Conservation (phyloP, 1,284 basidiomycete species). For the Microstroma glucosiphilum region DNA sequence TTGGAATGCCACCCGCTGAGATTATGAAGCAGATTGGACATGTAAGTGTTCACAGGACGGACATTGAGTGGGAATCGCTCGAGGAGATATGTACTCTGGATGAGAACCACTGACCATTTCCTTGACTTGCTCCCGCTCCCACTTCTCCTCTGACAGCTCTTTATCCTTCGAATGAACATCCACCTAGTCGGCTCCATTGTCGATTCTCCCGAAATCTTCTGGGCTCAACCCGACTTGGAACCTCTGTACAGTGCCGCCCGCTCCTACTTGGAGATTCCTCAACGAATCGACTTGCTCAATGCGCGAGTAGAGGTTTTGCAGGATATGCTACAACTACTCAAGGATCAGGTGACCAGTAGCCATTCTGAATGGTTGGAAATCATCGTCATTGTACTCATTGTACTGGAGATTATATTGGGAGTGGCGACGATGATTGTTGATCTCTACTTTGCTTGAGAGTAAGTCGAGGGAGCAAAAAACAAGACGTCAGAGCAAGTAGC, state of each 20-base stretch:
- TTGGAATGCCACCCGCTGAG: slow-evolving; percentile 62
- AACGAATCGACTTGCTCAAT: slow-evolving; percentile 85
- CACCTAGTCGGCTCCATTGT: slow-evolving; percentile 91
- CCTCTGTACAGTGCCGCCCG: slow-evolving; percentile 83
- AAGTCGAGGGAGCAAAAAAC: not conserved
- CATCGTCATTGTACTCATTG: slow-evolving; percentile 88
- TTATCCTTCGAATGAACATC: slow-evolving; percentile 87
- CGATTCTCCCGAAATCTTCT: slow-evolving; percentile 91
- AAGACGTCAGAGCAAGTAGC: no score
- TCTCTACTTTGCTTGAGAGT: slow-evolving; percentile 31
- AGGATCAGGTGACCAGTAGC: slow-evolving; percentile 84
- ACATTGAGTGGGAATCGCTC: no score
- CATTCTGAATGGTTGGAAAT: slow-evolving; percentile 91
- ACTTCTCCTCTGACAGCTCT: slow-evolving; percentile 56
- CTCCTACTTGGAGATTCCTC: slow-evolving; percentile 85
- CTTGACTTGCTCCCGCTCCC: not conserved
- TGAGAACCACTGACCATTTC: no score
- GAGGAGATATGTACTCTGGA: not conserved
- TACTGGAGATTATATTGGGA: slow-evolving; percentile 63
- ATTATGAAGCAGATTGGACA: slow-evolving; percentile 94
- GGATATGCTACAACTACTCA: slow-evolving; percentile 91
- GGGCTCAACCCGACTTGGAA: slow-evolving; percentile 74
- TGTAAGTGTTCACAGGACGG: slow-evolving; percentile 4
- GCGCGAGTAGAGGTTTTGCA: slow-evolving; percentile 88
- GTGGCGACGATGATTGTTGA: slow-evolving; percentile 49